phyloP scores from a whole-genome alignment of 495 filamentous ascomycete species.

The Lophiostoma macrostomum region DNA sequence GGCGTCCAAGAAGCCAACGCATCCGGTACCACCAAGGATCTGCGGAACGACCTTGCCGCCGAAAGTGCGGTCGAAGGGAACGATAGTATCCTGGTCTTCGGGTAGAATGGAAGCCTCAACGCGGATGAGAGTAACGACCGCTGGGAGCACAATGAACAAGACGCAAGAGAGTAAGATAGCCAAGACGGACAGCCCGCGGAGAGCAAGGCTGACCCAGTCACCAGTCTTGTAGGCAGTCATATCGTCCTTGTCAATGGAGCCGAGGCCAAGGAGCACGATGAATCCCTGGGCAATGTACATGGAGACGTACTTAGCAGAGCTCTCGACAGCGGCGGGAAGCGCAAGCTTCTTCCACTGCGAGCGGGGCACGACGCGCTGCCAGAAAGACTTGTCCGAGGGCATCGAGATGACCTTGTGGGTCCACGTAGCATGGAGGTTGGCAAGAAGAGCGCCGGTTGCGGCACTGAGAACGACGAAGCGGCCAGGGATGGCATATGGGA shows the following conservation, averaged over 20 bases:
- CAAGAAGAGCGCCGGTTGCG: slow-evolving; percentile 45
- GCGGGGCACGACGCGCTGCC: slow-evolving; percentile 49
- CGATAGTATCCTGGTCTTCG: slow-evolving; percentile 66
- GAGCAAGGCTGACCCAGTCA: slow-evolving; percentile 19
- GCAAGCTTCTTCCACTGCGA: slow-evolving; percentile 49
- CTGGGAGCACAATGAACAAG: slow-evolving; percentile 58
- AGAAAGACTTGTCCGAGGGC: slow-evolving; percentile 52
- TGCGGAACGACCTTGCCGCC: slow-evolving; percentile 46
- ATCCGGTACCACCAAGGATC: slow-evolving; percentile 66
- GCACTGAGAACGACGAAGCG: slow-evolving; percentile 40
- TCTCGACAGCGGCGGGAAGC: slow-evolving; percentile 50
- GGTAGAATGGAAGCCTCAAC: slow-evolving; percentile 70
- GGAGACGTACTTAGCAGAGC: slow-evolving; percentile 41
- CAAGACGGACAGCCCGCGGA: slow-evolving; percentile 34
- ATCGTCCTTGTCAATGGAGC: slow-evolving; percentile 20
- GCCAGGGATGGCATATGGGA: slow-evolving; percentile 41
- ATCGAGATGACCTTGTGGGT: slow-evolving; percentile 61
- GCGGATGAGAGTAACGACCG: slow-evolving; percentile 60
- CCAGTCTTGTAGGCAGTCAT: slow-evolving; percentile 30
- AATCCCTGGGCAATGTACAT: slow-evolving; percentile 32
- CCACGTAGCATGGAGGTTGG: slow-evolving; percentile 56
- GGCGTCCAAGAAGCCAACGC: slow-evolving; percentile 65
- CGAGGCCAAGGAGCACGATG: slow-evolving; percentile 27
- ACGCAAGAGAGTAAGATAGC: slow-evolving; percentile 41
- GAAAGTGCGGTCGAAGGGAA: slow-evolving; percentile 73